Conservation (phyloP, 2,329 filamentous ascomycete genomes). For the Aspergillus novoparasiticus region DNA sequence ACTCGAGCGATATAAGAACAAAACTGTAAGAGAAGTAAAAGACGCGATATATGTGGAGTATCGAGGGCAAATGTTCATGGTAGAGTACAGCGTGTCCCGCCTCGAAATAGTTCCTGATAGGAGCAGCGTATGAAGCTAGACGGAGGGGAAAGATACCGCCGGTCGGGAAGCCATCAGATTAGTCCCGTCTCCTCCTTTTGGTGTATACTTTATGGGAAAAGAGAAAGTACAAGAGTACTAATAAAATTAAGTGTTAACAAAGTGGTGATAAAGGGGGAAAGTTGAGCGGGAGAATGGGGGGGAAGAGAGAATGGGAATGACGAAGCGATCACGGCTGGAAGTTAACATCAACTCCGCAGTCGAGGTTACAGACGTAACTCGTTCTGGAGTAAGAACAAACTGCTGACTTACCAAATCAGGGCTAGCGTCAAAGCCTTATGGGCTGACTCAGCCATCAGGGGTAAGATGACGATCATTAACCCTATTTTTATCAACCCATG, state of each 20-base stretch:
- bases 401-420: not conserved
- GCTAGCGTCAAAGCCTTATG: not conserved
- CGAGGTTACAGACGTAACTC: not conserved
- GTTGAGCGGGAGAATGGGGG: not conserved
- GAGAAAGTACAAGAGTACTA: not conserved
- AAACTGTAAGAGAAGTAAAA: not conserved
- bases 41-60: not conserved
- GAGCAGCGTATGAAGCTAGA: not conserved
- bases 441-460: conserved; percentile 4
- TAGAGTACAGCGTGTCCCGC: not conserved
- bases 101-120: not conserved
- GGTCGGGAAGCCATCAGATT: not conserved
- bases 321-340: not conserved
- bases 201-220: not conserved
- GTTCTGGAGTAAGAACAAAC: not conserved
- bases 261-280: not conserved
- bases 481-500: not conserved
- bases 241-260: not conserved
- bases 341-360: not conserved
- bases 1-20: not conserved
- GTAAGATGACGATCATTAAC: conserved; percentile 4
- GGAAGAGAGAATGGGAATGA: not conserved
- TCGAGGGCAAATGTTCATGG: not conserved
- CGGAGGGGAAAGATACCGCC: not conserved
- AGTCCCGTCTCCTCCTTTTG: not conserved